phyloP scores from a whole-genome alignment of 2,329 filamentous ascomycete genomes.

The Falciphora oryzae region DNA sequence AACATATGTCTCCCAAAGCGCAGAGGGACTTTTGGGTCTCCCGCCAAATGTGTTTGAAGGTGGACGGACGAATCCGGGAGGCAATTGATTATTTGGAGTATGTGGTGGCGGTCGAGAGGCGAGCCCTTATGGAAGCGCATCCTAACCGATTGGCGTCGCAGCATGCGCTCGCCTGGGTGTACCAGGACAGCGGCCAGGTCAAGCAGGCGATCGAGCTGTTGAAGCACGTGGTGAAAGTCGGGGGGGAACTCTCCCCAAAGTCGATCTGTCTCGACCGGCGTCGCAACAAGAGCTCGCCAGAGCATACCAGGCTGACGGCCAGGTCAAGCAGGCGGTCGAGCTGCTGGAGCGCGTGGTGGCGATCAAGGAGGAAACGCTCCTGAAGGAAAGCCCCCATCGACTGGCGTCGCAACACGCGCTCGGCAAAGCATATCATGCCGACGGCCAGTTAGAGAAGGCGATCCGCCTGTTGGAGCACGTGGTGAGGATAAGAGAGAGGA shows the following conservation, averaged over 20 bases:
- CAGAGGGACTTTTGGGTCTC: too few relatives aligned
- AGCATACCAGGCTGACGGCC: neutral
- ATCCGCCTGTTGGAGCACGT: conserved; percentile 2
- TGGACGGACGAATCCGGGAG: neutral
- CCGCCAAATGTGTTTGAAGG: neutral
- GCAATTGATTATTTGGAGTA: neutral
- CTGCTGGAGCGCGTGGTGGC: neutral
- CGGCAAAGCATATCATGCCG: neutral
- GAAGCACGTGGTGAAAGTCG: neutral
- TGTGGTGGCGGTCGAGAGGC: neutral
- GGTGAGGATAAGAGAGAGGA: neutral
- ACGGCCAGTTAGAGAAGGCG: conserved; percentile 4
- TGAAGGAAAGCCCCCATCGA: neutral
- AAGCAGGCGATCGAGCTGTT: conserved; percentile 2
- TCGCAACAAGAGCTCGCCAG: neutral
- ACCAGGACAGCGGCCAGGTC: neutral
- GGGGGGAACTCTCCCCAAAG: neutral
- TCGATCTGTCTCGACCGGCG: neutral
- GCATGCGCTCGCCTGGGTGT: neutral
- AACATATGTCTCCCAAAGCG: too few relatives aligned
- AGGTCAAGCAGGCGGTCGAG: conserved; percentile 1
- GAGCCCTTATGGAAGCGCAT: neutral
- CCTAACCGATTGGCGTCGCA: neutral
- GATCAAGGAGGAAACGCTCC: neutral
- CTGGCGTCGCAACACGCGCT: conserved; percentile 3